Base-by-base conservation (phyloP, 495 filamentous ascomycete genomes). In the Schizothecium vesticola region DNA sequence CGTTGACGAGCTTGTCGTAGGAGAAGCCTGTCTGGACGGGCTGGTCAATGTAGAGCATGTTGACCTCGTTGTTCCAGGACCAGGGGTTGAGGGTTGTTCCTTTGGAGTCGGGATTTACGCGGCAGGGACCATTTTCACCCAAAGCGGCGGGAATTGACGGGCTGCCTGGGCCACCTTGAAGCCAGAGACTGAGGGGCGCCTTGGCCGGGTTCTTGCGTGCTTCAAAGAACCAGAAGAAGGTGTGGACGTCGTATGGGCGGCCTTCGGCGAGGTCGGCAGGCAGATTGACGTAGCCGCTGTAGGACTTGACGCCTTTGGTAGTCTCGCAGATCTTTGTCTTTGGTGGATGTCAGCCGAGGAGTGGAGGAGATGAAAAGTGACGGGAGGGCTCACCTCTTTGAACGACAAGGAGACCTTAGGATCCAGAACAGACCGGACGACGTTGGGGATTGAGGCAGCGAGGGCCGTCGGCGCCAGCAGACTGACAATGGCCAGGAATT, bases 121-220 rank as follows among this genome's bases (percentile, higher is more conserved):
- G 76, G 65, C 87, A 90, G n/a, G 87, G 87, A 0, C 87, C 86
- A 19, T 82, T 74, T 69, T 88, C 81, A 76, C 90, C 85, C 68
- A 90, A 89, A 16, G 91, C 73, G 1, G 88, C 89, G 68, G 90
- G 87, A 63, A 89, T 74, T 12, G 33, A 43, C 12, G 33, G 33
- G 2, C 85, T 88, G 67, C 83, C 86, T 12, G 86, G 86, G 4
- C 86, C 86, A 29, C 86, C 86, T 72, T 86, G 86, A 29, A 89
- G 16, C 55, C 62, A 69, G 23, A 69, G 62, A 6, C 33, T 23
- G 67, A 69, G 67, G 5, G 67, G 67, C 3, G 67, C 67, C 24
- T 31, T 59, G 19, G 26, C n/a, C 23, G 56, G 56, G 21, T 69
- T 55, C 5, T 65, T 59, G 21, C 67, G 36, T 1, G 67, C 28